Conservation (phyloP, 2,329 filamentous ascomycete species). For the Cadophora luteo-olivacea region DNA sequence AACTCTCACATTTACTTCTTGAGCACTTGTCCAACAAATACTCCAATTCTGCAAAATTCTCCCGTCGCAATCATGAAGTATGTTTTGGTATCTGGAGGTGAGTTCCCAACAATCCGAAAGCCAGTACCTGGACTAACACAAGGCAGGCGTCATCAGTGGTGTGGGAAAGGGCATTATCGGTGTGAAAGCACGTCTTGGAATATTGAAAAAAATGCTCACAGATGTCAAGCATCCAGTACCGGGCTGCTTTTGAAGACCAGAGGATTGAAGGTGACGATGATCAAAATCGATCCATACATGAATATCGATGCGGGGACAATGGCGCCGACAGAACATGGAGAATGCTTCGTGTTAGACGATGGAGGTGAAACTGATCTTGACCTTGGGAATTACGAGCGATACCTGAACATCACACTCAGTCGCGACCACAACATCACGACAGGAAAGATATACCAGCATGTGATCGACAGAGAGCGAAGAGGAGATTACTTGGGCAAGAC, state of each 20-base stretch:
- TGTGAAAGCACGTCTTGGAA: slow-evolving; percentile 46
- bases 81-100: slow-evolving; percentile 80
- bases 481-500: slow-evolving; percentile 84
- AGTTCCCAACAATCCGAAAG: background rate
- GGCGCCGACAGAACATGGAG: slow-evolving; percentile 77
- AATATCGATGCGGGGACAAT: slow-evolving; percentile 75
- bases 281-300: slow-evolving; percentile 77
- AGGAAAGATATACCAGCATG: slow-evolving; percentile 91
- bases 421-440: slow-evolving; percentile 96
- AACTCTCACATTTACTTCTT: background rate
- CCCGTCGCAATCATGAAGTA: slow-evolving; percentile 67
- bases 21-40: background rate
- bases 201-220: background rate
- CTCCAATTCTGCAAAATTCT: background rate
- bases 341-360: slow-evolving; percentile 87
- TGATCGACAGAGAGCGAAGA: slow-evolving; percentile 67
- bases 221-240: slow-evolving; percentile 66
- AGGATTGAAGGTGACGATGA: slow-evolving; percentile 76
- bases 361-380: slow-evolving; percentile 80
- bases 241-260: slow-evolving; percentile 80
- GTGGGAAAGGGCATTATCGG: slow-evolving; percentile 72
- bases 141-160: slow-evolving; percentile 57
- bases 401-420: slow-evolving; percentile 81
- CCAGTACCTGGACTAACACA: background rate
- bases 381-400: slow-evolving; percentile 79